These are phyloP conservation scores for Gonapodya sp. DNA, from an alignment of 192 early-diverging fungal species.

Conservation along the genomic window DNA sequence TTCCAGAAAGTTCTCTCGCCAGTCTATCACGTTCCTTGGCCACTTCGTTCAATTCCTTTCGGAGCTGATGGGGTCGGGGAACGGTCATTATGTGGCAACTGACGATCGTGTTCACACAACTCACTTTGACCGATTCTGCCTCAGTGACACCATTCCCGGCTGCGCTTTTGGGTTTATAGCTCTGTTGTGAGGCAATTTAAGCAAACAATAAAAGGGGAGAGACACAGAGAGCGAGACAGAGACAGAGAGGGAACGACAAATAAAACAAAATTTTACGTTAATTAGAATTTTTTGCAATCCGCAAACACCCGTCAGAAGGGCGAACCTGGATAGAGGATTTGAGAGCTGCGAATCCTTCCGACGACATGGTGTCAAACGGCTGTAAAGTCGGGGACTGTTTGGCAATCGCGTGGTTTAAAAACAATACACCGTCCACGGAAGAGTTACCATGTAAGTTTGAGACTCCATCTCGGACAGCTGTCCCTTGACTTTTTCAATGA, in stretches of 20 bases:
- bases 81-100: background rate
- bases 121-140: background rate
- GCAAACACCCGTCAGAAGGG: background rate
- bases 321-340: background rate
- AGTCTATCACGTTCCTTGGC: background rate
- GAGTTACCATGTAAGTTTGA: too few species aligned
- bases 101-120: background rate
- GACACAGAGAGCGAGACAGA: too few species aligned
- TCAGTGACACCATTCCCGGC: background rate
- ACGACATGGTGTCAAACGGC: background rate
- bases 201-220: too few species aligned
- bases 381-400: too few species aligned
- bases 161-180: background rate
- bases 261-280: too few species aligned
- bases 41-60: background rate
- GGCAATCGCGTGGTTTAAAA: too few species aligned
- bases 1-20: background rate
- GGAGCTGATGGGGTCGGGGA: background rate
- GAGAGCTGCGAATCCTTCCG: background rate
- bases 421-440: too few species aligned
- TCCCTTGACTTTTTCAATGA: background rate
- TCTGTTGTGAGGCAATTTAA: too few species aligned
- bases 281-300: background rate
- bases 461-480: background rate
- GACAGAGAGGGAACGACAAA: too few species aligned